Evolutionary conservation across 2,329 filamentous ascomycete genomes (phyloP), one percentile per base, ranked within the genome.

Genomic region (Diaporthe vexans): DNA sequence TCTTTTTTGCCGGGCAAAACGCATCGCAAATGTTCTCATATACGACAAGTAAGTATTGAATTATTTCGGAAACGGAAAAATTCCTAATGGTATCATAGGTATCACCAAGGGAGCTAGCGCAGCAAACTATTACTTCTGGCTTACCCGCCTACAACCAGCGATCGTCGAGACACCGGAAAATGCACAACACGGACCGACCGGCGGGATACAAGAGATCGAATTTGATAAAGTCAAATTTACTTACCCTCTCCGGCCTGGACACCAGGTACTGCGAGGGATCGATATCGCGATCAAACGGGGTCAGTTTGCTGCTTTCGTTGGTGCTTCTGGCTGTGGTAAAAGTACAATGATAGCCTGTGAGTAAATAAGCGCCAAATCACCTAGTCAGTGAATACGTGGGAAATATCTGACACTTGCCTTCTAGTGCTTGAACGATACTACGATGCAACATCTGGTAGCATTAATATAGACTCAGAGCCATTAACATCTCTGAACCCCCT

Each of bases 391-490:
- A n/a, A 5, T 19, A 9, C 10, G 0, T 9, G 10, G 17, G 10
- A 1, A 17, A 4, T 17, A 9, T 10, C 59, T 65, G 5, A 65
- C 9, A 2, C 7, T 7, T 15, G 11, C 91, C 7, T 90, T n/a
- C 8, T 89, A 1, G 80, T 91, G 7, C 82, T 91, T 3, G 81
- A 83, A 65, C 77, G 80, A 77, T 80, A 61, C 43, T 84, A 35
- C 86, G 61, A 91, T 37, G 3, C 79, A 83, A 89, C 75, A 83
- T 88, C 51, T 82, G 0, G 89, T 89, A 0, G 82, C 87, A 57
- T 88, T 91, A 33, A 81, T 87, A 0, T 90, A 88, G 78, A 89
- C 91, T 74, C 88, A 88, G 89, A 29, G 87, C 90, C 73, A 88
- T 91, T 73, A 86, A 85, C 21, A 11, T 85, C 83, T 46, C 82